A percentile compares a stretch with the other conserved stretches of the same genome.
Evolutionary conservation across 1,284 basidiomycete species (phyloP).

Genomic region (Moesziomyces sp.): DNA sequence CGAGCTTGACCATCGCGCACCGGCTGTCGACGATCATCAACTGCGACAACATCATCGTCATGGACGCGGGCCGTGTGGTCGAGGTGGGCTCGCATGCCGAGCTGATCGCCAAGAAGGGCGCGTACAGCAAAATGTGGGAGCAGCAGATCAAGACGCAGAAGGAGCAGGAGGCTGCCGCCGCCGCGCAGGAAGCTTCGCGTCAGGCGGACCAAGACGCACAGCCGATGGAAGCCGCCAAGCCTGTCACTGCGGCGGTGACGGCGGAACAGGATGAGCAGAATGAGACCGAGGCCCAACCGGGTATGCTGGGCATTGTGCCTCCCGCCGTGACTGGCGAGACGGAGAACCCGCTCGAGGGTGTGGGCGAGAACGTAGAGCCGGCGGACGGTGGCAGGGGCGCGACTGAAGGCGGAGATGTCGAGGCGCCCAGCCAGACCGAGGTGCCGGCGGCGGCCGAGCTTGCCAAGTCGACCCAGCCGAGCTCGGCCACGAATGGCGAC

Average conservation of each 20-base stretch:
- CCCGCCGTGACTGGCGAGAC: conserved; percentile 38
- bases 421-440: conserved; percentile 18
- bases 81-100: conserved; percentile 64
- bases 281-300: conserved; percentile 13
- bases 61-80: conserved; percentile 54
- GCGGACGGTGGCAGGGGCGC: neutral
- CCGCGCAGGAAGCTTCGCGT: conserved; percentile 17
- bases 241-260: neutral
- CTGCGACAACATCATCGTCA: conserved; percentile 63
- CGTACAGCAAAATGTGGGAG: conserved; percentile 62
- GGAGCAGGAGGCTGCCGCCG: conserved; percentile 59
- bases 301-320: conserved; percentile 49
- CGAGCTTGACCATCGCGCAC: conserved; percentile 65
- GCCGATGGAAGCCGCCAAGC: conserved; percentile 3
- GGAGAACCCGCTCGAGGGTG: conserved; percentile 29
- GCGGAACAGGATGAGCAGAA: neutral
- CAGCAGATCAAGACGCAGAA: conserved; percentile 67
- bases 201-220: conserved; percentile 8
- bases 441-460: conserved; percentile 19
- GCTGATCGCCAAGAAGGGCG: conserved; percentile 53
- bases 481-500: conserved; percentile 3
- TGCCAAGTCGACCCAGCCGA: conserved; percentile 11
- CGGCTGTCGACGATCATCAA: conserved; percentile 67
- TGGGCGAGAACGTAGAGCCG: neutral
- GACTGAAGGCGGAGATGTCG: conserved; percentile 5